phyloP scores from a whole-genome alignment of 306 rosid species.

The Prunus salicina region DNA sequence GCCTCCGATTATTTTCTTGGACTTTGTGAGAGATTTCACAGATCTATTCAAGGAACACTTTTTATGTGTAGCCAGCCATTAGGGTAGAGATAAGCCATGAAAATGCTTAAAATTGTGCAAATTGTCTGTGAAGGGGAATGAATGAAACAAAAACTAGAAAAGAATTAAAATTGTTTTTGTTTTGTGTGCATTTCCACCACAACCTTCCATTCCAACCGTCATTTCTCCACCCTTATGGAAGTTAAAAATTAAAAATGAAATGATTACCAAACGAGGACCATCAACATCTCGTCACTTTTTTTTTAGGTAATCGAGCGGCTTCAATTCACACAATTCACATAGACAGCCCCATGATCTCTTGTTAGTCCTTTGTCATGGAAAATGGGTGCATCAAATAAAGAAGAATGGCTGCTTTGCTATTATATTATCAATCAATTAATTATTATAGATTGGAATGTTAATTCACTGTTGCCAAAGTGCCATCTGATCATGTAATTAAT shows the following conservation, averaged over 20 bases:
- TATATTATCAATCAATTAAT: too few species aligned
- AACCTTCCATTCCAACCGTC: too few species aligned
- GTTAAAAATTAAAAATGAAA: too few species aligned
- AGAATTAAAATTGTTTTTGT: not conserved
- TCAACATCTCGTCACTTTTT: not conserved
- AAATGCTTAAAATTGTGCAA: not conserved
- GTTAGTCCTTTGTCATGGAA: slow-evolving; percentile 15
- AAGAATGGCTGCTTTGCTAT: too few species aligned
- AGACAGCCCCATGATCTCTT: slow-evolving; percentile 28
- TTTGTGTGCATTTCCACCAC: too few species aligned
- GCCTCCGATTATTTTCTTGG: not conserved
- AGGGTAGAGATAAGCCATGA: not conserved
- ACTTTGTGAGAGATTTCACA: not conserved
- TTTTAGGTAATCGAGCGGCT: not conserved
- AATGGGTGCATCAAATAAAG: not conserved
- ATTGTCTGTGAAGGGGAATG: not conserved
- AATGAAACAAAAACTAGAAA: not conserved
- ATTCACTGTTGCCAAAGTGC: slow-evolving; percentile 10
- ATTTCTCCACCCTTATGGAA: too few species aligned
- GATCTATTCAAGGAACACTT: not conserved
- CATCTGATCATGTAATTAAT: not conserved
- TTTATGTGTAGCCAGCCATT: not conserved
- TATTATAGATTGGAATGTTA: not conserved
- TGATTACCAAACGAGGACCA: too few species aligned
- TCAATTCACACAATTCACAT: not conserved